Percentiles rank a stretch among this genome's conserved stretches.
These are phyloP conservation scores for Henckelia pumila DNA, from an alignment of 257 asterid genomes.

Conservation along the genomic window DNA sequence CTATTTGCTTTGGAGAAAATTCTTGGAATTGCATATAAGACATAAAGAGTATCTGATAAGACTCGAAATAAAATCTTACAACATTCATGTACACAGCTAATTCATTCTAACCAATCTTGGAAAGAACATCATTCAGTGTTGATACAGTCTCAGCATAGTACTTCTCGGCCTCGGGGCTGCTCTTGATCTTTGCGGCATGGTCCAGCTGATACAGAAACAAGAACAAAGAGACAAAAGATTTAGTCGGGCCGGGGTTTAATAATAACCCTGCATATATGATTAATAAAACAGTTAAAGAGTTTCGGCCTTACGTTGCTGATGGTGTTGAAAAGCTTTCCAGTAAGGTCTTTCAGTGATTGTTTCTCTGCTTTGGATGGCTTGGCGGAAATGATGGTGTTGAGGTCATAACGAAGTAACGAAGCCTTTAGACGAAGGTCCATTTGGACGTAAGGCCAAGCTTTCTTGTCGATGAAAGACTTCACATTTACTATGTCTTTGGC, in stretches of 20 bases:
- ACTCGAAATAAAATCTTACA: constrained; percentile 28
- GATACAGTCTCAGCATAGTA: constrained; percentile 74
- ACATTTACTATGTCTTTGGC: constrained; percentile 75
- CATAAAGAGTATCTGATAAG: constrained; percentile 23
- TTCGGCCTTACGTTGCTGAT: constrained; percentile 47
- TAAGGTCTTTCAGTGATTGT: constrained; percentile 58
- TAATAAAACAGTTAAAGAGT: no score
- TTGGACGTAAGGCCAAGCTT: constrained; percentile 95
- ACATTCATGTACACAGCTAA: constrained; percentile 24
- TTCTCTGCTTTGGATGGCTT: constrained; percentile 69
- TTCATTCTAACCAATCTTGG: constrained; percentile 66
- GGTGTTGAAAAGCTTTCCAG: constrained; percentile 57
- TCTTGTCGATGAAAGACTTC: constrained; percentile 61
- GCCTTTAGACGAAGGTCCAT: constrained; percentile 79
- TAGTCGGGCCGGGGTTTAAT: not conserved
- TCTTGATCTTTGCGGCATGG: constrained; percentile 86
- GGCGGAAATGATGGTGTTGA: constrained; percentile 76
- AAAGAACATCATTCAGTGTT: constrained; percentile 57
- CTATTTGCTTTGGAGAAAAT: not conserved
- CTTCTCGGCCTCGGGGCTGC: constrained; percentile 69
- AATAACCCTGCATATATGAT: no score
- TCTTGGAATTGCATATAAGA: constrained; percentile 22
- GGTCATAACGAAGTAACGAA: constrained; percentile 74
- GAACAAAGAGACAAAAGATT: not conserved
- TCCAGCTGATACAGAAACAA: constrained; percentile 56